Conservation (phyloP, 2,329 filamentous ascomycete genomes). For the Drechslerella coelobrocha region DNA sequence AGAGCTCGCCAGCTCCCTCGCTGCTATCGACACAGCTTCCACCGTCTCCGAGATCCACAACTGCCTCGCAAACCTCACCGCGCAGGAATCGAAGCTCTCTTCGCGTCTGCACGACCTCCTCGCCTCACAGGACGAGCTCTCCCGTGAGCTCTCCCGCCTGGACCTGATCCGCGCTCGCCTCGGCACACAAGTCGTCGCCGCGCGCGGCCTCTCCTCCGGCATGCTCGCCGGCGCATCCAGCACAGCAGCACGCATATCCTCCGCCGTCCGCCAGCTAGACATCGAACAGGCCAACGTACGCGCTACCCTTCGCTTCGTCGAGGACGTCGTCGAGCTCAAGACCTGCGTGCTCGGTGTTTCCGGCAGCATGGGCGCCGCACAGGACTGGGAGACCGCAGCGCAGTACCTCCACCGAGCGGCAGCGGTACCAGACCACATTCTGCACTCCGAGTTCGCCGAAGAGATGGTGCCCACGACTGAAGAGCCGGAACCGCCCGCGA, state of each 20-base stretch:
- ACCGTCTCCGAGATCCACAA: conserved; percentile 80
- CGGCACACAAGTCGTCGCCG: conserved; percentile 82
- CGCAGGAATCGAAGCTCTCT: conserved; percentile 76
- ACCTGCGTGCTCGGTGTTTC: conserved; percentile 93
- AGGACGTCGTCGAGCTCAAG: conserved; percentile 96
- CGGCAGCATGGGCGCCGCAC: conserved; percentile 94
- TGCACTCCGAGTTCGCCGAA: conserved; percentile 84
- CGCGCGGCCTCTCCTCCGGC: conserved; percentile 81
- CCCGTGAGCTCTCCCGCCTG: conserved; percentile 82
- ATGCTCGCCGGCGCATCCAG: conserved; percentile 87
- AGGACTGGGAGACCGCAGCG: conserved; percentile 98
- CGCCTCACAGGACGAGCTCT: conserved; percentile 82
- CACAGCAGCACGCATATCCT: conserved; percentile 84
- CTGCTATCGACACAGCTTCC: conserved; percentile 54
- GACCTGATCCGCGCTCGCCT: conserved; percentile 88
- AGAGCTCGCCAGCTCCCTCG: conserved; percentile 27
- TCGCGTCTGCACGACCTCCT: conserved; percentile 77
- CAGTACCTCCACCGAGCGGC: conserved; percentile 84
- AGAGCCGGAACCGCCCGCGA: conserved; percentile 86
- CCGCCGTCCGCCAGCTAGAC: conserved; percentile 85
- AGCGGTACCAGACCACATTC: conserved; percentile 78
- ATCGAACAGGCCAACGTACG: conserved; percentile 90
- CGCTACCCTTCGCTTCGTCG: conserved; percentile 86
- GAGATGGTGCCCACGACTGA: conserved; percentile 94
- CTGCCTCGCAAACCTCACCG: conserved; percentile 75